These are phyloP conservation scores for Dimocarpus longan DNA, from an alignment of 345 rosid species.

Conservation along the genomic window DNA sequence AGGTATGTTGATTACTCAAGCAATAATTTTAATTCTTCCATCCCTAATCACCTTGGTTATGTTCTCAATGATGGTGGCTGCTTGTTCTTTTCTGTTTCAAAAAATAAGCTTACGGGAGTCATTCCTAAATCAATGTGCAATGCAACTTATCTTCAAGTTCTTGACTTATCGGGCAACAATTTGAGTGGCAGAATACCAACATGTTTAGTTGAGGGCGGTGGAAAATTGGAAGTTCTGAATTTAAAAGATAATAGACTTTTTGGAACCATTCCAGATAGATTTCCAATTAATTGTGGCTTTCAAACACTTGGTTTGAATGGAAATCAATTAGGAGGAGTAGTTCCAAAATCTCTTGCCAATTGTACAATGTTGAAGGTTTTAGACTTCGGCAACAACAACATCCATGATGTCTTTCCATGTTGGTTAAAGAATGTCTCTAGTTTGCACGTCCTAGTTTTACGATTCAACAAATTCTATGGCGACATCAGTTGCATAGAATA, in stretches of 20 bases:
- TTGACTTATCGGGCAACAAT: slow-evolving; percentile 32
- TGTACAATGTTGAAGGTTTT: neutral
- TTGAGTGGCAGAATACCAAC: slow-evolving; percentile 30
- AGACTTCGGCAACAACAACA: slow-evolving; percentile 12
- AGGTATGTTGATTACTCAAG: slow-evolving; percentile 35
- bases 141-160: slow-evolving; percentile 19
- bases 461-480: slow-evolving; percentile 35
- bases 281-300: neutral
- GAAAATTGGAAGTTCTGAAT: slow-evolving; percentile 20
- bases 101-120: slow-evolving; percentile 31
- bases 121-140: slow-evolving; percentile 41
- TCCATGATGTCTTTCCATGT: slow-evolving; percentile 42
- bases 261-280: slow-evolving; percentile 28
- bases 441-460: slow-evolving; percentile 37
- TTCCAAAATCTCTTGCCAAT: slow-evolving; percentile 21
- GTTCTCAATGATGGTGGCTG: neutral
- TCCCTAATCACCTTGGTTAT: slow-evolving; percentile 28
- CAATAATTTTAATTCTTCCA: slow-evolving; percentile 31
- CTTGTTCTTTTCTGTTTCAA: slow-evolving; percentile 36
- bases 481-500: slow-evolving; percentile 3
- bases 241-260: slow-evolving; percentile 21
- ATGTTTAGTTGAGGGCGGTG: neutral
- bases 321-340: too few relatives aligned
- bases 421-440: slow-evolving; percentile 27
- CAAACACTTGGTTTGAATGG: too few relatives aligned